Conservation (phyloP, 2,329 filamentous ascomycete genomes). For the Ophiocordyceps camponoti-leonardi region DNA sequence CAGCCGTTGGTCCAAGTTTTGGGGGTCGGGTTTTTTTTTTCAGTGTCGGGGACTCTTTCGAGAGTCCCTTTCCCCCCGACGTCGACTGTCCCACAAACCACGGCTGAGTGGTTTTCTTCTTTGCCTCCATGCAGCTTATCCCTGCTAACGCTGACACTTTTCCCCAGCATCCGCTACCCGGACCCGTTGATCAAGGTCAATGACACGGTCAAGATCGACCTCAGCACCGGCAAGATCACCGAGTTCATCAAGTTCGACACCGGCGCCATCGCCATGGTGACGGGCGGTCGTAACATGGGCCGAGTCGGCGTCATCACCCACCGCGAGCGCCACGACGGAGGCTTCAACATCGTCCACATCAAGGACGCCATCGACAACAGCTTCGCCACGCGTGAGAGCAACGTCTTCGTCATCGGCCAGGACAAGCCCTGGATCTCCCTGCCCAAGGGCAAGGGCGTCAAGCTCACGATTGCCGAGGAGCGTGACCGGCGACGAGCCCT, state of each 20-base stretch:
- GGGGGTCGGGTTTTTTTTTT: conserved; percentile 35
- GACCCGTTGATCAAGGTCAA: conserved; percentile 98
- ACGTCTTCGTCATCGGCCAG: conserved; percentile 97
- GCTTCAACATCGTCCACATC: conserved; percentile 99
- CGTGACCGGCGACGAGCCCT: conserved; percentile 84
- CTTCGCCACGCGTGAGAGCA: conserved; percentile 97
- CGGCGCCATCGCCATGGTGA: conserved; percentile 94
- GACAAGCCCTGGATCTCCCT: conserved; percentile 99
- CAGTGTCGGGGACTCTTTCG: not conserved
- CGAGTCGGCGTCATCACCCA: conserved; percentile 99
- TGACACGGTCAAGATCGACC: conserved; percentile 99
- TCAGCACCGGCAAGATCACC: conserved; percentile 90
- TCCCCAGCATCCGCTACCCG: conserved; percentile 86
- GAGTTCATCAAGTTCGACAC: conserved; percentile 99
- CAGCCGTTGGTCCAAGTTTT: conserved; percentile 99
- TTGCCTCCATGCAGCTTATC: too few species aligned
- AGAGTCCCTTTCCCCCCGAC: not conserved
- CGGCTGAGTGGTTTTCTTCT: not conserved
- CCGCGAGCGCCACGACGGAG: conserved; percentile 99
- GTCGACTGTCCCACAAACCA: not conserved
- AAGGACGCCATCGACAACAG: conserved; percentile 99
- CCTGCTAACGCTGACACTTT: conserved; percentile 3
- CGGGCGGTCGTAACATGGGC: conserved; percentile 99
- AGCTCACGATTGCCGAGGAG: conserved; percentile 98
- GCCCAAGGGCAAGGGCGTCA: conserved; percentile 99